Evolutionary conservation across 1,284 basidiomycete species (phyloP).

Genomic region (Phylloboletellus chloephorus): DNA sequence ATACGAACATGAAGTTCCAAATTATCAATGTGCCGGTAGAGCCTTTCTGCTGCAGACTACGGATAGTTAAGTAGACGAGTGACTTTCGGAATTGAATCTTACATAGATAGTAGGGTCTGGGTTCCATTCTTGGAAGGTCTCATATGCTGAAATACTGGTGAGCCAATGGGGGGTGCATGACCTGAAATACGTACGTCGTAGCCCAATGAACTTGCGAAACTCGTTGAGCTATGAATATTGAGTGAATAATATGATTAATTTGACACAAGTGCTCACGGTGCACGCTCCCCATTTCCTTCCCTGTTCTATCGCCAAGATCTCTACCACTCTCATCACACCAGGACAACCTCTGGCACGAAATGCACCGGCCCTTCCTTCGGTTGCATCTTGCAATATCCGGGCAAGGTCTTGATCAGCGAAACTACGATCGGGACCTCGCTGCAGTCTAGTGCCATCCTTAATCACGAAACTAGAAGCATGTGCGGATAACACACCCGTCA

Average conservation of each 20-base stretch:
- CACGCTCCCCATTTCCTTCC: slow-evolving; percentile 70
- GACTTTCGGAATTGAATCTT: slow-evolving; percentile 19
- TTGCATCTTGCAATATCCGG: slow-evolving; percentile 59
- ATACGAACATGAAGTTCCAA: slow-evolving; percentile 63
- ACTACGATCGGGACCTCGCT: slow-evolving; percentile 48
- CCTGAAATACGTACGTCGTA: slow-evolving; percentile 37
- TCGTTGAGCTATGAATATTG: slow-evolving; percentile 60
- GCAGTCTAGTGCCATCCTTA: slow-evolving; percentile 34
- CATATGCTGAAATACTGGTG: slow-evolving; percentile 41
- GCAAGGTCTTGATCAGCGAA: slow-evolving; percentile 72
- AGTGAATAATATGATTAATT: slow-evolving; percentile 26
- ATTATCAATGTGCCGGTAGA: slow-evolving; percentile 74
- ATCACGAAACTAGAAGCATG: slow-evolving; percentile 4
- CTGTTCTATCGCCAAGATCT: slow-evolving; percentile 69
- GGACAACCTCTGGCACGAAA: slow-evolving; percentile 77
- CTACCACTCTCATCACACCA: slow-evolving; percentile 61
- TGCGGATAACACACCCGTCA: slow-evolving; percentile 36
- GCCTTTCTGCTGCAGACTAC: slow-evolving; percentile 56
- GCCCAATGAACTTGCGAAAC: slow-evolving; percentile 52
- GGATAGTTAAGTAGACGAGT: slow-evolving; percentile 6
- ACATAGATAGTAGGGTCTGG: slow-evolving; percentile 57
- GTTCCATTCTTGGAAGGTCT: slow-evolving; percentile 76
- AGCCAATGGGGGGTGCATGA: not conserved
- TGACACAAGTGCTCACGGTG: slow-evolving; percentile 42
- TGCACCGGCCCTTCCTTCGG: slow-evolving; percentile 59